These are phyloP conservation scores for Ganoderma lucidum DNA, from an alignment of 1,284 basidiomycete species.

Conservation along the genomic window DNA sequence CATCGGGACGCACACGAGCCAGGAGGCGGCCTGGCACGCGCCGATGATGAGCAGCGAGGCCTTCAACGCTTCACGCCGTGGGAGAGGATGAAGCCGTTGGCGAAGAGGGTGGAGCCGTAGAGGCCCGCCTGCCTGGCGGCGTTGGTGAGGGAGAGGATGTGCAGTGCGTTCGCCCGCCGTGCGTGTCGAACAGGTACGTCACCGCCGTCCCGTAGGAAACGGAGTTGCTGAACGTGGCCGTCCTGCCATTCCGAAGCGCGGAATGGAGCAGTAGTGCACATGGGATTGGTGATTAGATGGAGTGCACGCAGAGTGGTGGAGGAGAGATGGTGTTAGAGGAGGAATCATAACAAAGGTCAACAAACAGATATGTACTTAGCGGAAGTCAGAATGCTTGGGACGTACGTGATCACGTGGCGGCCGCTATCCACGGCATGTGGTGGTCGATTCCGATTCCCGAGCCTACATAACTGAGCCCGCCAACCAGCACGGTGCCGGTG, in stretches of 20 bases:
- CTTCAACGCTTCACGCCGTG: constrained; percentile 42
- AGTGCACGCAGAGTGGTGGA: no score
- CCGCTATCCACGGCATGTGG: constrained; percentile 54
- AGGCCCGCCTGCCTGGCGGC: constrained; percentile 53
- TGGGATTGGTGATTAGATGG: background rate
- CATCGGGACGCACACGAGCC: constrained; percentile 49
- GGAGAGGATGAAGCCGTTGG: constrained; percentile 50
- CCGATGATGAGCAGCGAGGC: constrained; percentile 49
- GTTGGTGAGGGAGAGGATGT: constrained; percentile 52
- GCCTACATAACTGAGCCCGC: constrained; percentile 53
- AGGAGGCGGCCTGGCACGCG: constrained; percentile 48
- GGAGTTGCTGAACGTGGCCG: constrained; percentile 50
- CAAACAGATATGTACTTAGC: no score
- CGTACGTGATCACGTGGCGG: constrained; percentile 50
- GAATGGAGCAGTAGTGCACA: no score
- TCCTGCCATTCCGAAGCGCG: constrained; percentile 19
- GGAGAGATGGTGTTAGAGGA: no score
- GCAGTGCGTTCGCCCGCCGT: constrained; percentile 48
- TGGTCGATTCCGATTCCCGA: constrained; percentile 53
- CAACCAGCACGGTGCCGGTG: constrained; percentile 47
- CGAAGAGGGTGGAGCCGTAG: constrained; percentile 54
- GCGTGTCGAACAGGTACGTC: constrained; percentile 53
- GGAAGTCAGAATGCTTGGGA: background rate
- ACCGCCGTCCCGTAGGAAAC: constrained; percentile 49
- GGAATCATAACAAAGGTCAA: no score